Base-by-base conservation (phyloP, 2,329 filamentous ascomycete species). In the Scedosporium minutisporum region DNA sequence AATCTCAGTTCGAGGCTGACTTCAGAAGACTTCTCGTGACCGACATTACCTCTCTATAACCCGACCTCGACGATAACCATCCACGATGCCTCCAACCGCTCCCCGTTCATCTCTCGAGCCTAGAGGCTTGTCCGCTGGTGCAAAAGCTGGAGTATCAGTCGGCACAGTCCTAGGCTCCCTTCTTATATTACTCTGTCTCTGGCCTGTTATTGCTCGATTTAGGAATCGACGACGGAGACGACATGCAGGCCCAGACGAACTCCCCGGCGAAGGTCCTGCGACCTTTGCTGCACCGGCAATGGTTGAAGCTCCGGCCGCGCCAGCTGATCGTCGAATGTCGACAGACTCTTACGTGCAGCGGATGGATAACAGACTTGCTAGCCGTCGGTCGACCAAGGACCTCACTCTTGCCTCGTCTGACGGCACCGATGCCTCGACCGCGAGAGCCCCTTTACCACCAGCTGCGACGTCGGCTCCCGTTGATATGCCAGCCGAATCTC, bases 91-190 rank as follows among this genome's bases (percentile, higher is more conserved):
- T n/a, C 21, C 46, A 41, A 61, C 57, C 42, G n/a, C 33, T 18
- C 33, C 48, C 12, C 23, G 60, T 10, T 18, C 21, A 33, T 10
- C 61, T 3, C 59, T 64, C 16, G 44, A 57, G 16, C 46, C 57
- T 25, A 60, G 65, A 14, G 59, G 61, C 51, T 66, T 75, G 23
- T 69, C 69, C 16, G 64, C 70, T 0, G 83, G 83, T 4, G 81
- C 80, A 1, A 86, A 87, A 33, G 84, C 82, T 1, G 86, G 85
- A 4, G 84, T 88, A 41, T 78, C 76, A 1, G 74, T 88, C 44
- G 83, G 84, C 21, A 72, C 70, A 1, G 74, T 79, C 1, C 79
- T 65, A 18, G 63, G 65, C 29, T 53, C 60, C 12, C 58, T 63
- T 10, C 62, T 66, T 44, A 60, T 65, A 25, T 60, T 63, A 21